These are phyloP conservation scores for Tothia fuscella DNA, from an alignment of 2,329 filamentous ascomycete species.

Conservation along the genomic window DNA sequence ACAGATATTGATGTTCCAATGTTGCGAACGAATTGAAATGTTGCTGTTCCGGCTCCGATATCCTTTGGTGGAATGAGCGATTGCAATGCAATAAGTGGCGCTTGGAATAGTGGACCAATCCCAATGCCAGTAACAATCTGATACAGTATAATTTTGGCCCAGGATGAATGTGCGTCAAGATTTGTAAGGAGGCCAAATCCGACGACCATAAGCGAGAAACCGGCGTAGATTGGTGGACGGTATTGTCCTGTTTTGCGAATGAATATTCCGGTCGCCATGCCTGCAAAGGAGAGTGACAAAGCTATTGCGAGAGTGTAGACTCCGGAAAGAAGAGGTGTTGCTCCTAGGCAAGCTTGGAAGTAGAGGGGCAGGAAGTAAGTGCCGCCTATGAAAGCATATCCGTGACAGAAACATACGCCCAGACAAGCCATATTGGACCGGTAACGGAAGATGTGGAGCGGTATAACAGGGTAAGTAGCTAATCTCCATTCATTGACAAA, in stretches of 20 bases:
- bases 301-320: slow-evolving; percentile 64
- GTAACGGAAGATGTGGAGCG: slow-evolving; percentile 55
- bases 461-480: slow-evolving; percentile 69
- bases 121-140: slow-evolving; percentile 53
- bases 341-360: slow-evolving; percentile 64
- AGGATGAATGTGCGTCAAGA: slow-evolving; percentile 21
- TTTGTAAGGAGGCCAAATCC: slow-evolving; percentile 28
- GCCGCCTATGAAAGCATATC: slow-evolving; percentile 63
- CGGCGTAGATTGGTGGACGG: slow-evolving; percentile 25
- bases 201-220: slow-evolving; percentile 26
- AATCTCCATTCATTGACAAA: slow-evolving; percentile 59
- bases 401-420: slow-evolving; percentile 57
- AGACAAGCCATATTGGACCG: slow-evolving; percentile 55
- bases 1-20: slow-evolving; percentile 52
- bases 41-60: slow-evolving; percentile 49
- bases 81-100: slow-evolving; percentile 51
- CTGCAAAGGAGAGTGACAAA: slow-evolving; percentile 52
- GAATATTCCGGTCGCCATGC: slow-evolving; percentile 42
- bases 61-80: slow-evolving; percentile 44
- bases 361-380: slow-evolving; percentile 78
- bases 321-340: slow-evolving; percentile 57
- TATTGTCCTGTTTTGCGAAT: slow-evolving; percentile 15
- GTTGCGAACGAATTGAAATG: slow-evolving; percentile 51
- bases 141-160: slow-evolving; percentile 34
- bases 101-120: slow-evolving; percentile 52